These are phyloP conservation scores for Trametes cinnabarina DNA, from an alignment of 768 basidiomycete genomes.

Conservation along the genomic window DNA sequence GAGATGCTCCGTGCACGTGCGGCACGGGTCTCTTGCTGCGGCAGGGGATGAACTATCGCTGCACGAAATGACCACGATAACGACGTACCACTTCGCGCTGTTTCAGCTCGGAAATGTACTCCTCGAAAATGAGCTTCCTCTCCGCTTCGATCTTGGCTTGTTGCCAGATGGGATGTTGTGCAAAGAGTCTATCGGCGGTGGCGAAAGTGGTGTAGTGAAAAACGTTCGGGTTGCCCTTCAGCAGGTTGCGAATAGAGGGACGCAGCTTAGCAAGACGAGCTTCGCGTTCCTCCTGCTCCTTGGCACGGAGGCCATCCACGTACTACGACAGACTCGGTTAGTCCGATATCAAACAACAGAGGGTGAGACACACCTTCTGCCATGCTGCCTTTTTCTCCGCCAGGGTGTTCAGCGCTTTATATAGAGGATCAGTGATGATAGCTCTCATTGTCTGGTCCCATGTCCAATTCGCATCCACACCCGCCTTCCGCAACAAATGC, in stretches of 20 bases:
- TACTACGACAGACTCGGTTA: conserved; percentile 48
- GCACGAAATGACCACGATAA: neutral
- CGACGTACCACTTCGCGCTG: conserved; percentile 81
- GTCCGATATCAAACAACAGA: neutral
- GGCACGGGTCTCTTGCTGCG: conserved; percentile 76
- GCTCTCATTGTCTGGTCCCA: conserved; percentile 99
- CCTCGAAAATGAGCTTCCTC: conserved; percentile 84
- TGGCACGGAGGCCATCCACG: conserved; percentile 68
- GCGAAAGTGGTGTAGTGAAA: conserved; percentile 90
- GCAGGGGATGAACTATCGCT: neutral
- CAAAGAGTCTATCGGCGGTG: conserved; percentile 84
- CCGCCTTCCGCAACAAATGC: conserved; percentile 84
- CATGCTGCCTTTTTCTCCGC: conserved; percentile 94
- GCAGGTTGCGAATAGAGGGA: conserved; percentile 82
- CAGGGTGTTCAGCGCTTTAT: conserved; percentile 88
- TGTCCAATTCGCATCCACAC: conserved; percentile 89
- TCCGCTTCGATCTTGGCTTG: conserved; percentile 84
- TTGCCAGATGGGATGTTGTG: conserved; percentile 88
- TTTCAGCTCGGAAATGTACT: conserved; percentile 84
- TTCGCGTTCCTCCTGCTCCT: conserved; percentile 86
- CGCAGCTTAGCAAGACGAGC: conserved; percentile 80
- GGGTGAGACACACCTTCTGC: conserved; percentile 68
- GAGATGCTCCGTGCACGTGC: conserved; percentile 75
- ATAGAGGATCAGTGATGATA: conserved; percentile 96
- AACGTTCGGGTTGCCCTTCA: conserved; percentile 83